Base-by-base conservation (phyloP, 768 basidiomycete species). In the Tubosaeta brunneosetosa region DNA sequence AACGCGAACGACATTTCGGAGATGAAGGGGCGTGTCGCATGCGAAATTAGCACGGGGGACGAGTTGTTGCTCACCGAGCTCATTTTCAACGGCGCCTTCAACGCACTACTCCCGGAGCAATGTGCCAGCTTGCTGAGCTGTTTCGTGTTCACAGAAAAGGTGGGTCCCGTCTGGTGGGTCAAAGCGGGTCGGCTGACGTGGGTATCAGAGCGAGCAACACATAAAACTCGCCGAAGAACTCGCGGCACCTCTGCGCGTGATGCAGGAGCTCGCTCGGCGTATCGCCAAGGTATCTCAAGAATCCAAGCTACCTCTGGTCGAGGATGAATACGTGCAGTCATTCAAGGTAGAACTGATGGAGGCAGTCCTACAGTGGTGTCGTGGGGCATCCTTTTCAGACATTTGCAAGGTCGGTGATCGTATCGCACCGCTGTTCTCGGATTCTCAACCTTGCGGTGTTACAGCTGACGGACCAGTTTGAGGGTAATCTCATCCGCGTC, bases 261-360 rank as follows among this genome's bases (percentile, higher is more conserved):
- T 98, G 87, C 95, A 98, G 72, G 97, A 99, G 67, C 82, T 90
- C 37, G 95, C 97, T 0, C 75, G 92, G 32, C 83, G 93, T 49
- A 99, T 99, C 63, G 97, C 97, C n/a, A 94, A 91, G 65, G 91
- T 98, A 6, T 92, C 92, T 4, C 88, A 88, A 59, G 97, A 99
- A 70, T 91, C 87, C 19, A 97, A 97, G 67, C 76, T 99, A 4
- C 71, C 86, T 1, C 68, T 98, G 43, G 84, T 89, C 49, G 95
- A 98, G 69, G 88, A 97, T 52, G 92, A 95, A 56, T 99, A 99
- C 67, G 91, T 99, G 2, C 78, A 85, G 49, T 92, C 89, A 11
- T 99, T 99, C 84, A 98, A 97, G 71, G 91, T 97, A 17, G 95
- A 97, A 64, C 83, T 99, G 46, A 99, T 98, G 94, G 97, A 98